Percentiles rank a stretch among this genome's conserved stretches.
Evolutionary conservation across 345 rosid species (phyloP).

Genomic region (Garcia nutans): DNA sequence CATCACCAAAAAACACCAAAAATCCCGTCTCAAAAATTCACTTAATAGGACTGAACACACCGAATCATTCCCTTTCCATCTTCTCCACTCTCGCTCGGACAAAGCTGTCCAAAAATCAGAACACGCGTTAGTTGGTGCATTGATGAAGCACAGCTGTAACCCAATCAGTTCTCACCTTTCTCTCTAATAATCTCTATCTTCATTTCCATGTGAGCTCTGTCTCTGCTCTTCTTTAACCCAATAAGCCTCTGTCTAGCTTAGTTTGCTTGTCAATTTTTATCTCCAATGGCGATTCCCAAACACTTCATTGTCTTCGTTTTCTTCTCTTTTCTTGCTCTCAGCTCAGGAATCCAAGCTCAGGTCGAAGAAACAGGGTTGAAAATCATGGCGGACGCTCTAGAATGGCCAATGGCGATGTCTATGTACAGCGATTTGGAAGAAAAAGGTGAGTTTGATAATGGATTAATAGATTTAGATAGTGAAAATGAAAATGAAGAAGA

Average conservation of each 20-base stretch:
- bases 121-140: constrained; percentile 44
- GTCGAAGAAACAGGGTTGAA: constrained; percentile 36
- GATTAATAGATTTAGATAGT: constrained; percentile 9
- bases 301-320: constrained; percentile 15
- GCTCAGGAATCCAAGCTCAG: constrained; percentile 22
- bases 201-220: constrained; percentile 26
- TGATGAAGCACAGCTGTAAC: constrained; percentile 53
- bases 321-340: not conserved
- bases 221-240: not conserved
- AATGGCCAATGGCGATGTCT: constrained; percentile 53
- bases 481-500: constrained; percentile 27
- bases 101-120: constrained; percentile 19
- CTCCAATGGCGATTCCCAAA: constrained; percentile 26
- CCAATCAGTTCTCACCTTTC: constrained; percentile 33
- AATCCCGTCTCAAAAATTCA: not conserved
- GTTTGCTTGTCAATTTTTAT: not conserved
- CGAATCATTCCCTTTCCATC: not conserved
- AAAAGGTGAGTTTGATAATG: not conserved
- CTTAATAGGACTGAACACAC: not conserved
- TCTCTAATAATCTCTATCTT: not conserved
- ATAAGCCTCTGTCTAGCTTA: not conserved
- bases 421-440: constrained; percentile 14
- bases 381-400: constrained; percentile 38
- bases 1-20: not conserved
- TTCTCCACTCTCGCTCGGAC: too few relatives aligned